Evolutionary conservation across 805 yeast genomes (phyloP).

Genomic region (Suhomyces xylopsoci): DNA sequence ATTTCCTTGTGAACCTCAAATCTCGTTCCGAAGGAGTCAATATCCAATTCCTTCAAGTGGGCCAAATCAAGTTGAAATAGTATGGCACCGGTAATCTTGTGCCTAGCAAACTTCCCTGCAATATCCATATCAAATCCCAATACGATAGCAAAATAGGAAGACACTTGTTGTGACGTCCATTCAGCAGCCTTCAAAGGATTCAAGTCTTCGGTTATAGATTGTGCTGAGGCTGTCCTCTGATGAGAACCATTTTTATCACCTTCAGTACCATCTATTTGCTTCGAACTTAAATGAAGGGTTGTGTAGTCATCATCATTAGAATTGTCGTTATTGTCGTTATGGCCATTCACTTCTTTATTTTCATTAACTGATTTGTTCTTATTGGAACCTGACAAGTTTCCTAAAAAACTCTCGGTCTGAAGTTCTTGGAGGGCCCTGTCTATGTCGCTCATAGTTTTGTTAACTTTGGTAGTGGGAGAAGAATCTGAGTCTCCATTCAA

Average conservation of each 20-base stretch:
- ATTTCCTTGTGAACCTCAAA: slow-evolving; percentile 90
- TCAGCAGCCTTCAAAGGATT: slow-evolving; percentile 48
- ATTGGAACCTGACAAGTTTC: slow-evolving; percentile 1
- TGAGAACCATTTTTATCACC: not conserved
- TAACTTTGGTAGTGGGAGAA: slow-evolving; percentile 26
- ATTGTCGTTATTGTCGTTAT: not conserved
- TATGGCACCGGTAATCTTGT: slow-evolving; percentile 85
- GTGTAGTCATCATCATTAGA: not conserved
- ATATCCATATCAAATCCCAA: slow-evolving; percentile 71
- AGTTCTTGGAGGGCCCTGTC: slow-evolving; percentile 71
- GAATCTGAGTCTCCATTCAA: slow-evolving; percentile 2
- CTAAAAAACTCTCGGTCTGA: slow-evolving; percentile 24
- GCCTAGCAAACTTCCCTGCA: slow-evolving; percentile 79
- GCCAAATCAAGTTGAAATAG: slow-evolving; percentile 80
- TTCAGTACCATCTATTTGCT: not conserved
- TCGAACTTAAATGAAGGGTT: not conserved
- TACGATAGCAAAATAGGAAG: slow-evolving; percentile 63
- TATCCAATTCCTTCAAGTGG: slow-evolving; percentile 87
- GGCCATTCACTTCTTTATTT: not conserved
- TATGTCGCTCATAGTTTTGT: slow-evolving; percentile 63
- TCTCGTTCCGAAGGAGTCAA: slow-evolving; percentile 89
- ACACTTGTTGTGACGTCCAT: slow-evolving; percentile 89
- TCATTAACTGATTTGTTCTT: not conserved
- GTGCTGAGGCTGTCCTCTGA: slow-evolving; percentile 9
- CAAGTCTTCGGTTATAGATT: slow-evolving; percentile 24